Base-by-base conservation (phyloP, 2,329 filamentous ascomycete species). In the Botrytis galanthina region DNA sequence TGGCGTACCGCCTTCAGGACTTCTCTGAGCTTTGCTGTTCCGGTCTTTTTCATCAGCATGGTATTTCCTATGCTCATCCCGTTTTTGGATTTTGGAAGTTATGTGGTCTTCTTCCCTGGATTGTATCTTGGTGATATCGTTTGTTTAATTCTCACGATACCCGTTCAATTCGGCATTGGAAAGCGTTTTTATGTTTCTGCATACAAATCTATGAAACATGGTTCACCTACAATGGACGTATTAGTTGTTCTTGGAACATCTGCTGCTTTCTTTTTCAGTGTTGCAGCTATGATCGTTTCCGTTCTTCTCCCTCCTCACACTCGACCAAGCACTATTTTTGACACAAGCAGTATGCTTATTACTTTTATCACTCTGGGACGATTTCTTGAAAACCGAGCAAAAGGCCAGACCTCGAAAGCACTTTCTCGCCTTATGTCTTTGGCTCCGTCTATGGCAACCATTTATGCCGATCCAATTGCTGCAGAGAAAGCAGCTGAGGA, bases 331-430 rank as follows among this genome's bases (percentile, higher is more conserved):
- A 98, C 94, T 2, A 92, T 98, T 26, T 99, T 99, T 79, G 96
- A 99, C 80, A 99, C 96, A 1, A 98, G 95, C 83, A 97, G 94
- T 35, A 99, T 98, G 96, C 87, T 99, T 70, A 95, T 99, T 82
- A 97, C 94, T 0, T 98, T 99, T 81, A 94, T 98, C 82, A 94
- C 92, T 1, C 84, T 99, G 4, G 94, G 96, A 6, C 91, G 96
- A 51, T 99, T 92, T 84, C 84, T 99, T 29, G 96, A 99, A 83
- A 99, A 98, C 81, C 87, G 91, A 29, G 96, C 96, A 70, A 99
- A 98, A 84, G 96, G 96, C 0, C 93, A 98, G 83, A 99, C 96
- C 0, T 98, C 95, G 8, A 96, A 93, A 81, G 96, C 96, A 0
- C 87, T 99, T 4, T 98, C 95, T 12, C 89, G 91, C 37, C 89